Evolutionary conservation across 2,329 filamentous ascomycete species (phyloP), one percentile per base, ranked within the genome.

Genomic region (Botryotinia convoluta): DNA sequence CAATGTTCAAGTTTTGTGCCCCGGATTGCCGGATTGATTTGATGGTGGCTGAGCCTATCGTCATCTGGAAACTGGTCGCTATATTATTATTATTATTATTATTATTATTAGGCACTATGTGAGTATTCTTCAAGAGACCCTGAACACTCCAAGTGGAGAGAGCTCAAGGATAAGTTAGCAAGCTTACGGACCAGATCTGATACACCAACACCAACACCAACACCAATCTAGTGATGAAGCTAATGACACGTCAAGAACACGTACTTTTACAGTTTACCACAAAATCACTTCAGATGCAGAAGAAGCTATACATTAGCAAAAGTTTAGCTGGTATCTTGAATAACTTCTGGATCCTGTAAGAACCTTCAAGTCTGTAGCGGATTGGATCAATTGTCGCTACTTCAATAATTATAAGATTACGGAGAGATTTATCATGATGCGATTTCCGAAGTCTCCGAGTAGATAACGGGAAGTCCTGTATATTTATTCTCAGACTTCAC

Each of bases 211-310:
- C 26, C 26, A 12, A 51, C 20, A 48, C 45, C 22, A 26, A 54
- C 51, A 54, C 26, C 51, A 29, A 22, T 42, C 14, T 63, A 63
- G 32, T 37, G 12, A 22, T 48, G 44, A 51, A n/a, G 32, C 32
- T 29, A 51, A 39, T n/a, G 45, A 54, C 64, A 67, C 45, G 45
- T 67, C 64, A 39, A 54, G 64, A 67, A 67, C 64, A 67, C 45
- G 64, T 67, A 29, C n/a, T 57, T 57, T 32, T 8, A 54, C 20
- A 45, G 8, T 45, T 45, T 9, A 22, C 20, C 44, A 22, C 44
- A 4, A 20, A 45, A 22, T 22, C 20, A 51, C n/a, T 54, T 54
- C n/a, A 18, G 16, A 45, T 45, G 18, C 18, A 22, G 9, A 32
- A 18, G 14, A 45, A 64, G 16, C 39, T 14, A 32, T n/a, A 45